Evolutionary conservation across 257 asterid genomes (phyloP).

Genomic region (Phtheirospermum japonicum): DNA sequence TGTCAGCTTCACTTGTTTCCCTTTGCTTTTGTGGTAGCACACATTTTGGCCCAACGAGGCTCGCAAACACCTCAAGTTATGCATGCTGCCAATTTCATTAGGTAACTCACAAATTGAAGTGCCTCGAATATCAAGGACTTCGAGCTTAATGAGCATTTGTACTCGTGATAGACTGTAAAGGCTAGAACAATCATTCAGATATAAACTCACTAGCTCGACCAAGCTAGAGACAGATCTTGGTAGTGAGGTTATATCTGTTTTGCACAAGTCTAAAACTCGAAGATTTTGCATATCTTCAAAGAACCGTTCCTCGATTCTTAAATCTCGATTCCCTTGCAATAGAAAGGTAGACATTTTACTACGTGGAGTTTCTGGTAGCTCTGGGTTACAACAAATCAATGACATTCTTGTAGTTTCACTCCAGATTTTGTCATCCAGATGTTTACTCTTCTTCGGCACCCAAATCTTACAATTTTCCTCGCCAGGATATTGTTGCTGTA

Average conservation of each 20-base stretch:
- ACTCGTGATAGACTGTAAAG: constrained; percentile 18
- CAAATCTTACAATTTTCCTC: constrained; percentile 1
- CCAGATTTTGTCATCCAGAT: constrained; percentile 3
- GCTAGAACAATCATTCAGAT: constrained; percentile 23
- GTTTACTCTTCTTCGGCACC: background rate
- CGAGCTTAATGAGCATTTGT: constrained; percentile 6
- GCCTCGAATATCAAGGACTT: constrained; percentile 29
- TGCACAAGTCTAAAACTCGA: constrained; percentile 26
- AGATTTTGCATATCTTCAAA: constrained; percentile 22
- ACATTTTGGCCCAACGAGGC: constrained; percentile 10
- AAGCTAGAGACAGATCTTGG: constrained; percentile 20
- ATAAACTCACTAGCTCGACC: constrained; percentile 20
- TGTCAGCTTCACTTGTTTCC: background rate
- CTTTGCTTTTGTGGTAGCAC: background rate
- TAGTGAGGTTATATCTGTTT: constrained; percentile 12
- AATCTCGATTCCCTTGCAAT: constrained; percentile 12
- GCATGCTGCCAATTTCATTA: constrained; percentile 2
- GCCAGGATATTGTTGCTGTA: constrained; percentile 14
- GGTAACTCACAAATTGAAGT: constrained; percentile 19
- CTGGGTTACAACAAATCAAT: constrained; percentile 2
- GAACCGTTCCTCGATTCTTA: constrained; percentile 13
- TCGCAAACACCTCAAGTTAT: constrained; percentile 23
- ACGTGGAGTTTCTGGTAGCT: constrained; percentile 2
- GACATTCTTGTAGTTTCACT: constrained; percentile 17
- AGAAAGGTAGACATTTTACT: constrained; percentile 15